Evolutionary conservation across 2,329 filamentous ascomycete species (phyloP).

Genomic region (Aspergillus costaricaensis): DNA sequence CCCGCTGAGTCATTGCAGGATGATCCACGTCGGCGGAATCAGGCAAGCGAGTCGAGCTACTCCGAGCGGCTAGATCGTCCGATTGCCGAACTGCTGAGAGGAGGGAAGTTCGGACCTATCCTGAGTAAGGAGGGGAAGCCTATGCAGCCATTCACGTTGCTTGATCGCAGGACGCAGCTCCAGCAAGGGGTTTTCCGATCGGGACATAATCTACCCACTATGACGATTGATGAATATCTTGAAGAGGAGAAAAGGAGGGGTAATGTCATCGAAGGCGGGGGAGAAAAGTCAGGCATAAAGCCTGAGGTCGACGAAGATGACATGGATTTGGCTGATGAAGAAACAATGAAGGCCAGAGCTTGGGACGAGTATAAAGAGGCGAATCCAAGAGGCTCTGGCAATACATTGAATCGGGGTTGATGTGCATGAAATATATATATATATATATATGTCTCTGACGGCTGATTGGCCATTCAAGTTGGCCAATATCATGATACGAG

Average conservation of each 20-base stretch:
- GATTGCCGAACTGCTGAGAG: conserved; percentile 52
- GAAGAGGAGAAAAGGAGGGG: conserved; percentile 84
- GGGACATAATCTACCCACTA: conserved; percentile 91
- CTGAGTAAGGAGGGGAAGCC: conserved; percentile 79
- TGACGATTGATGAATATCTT: conserved; percentile 97
- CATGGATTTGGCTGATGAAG: conserved; percentile 79
- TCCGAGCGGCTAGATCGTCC: conserved; percentile 73
- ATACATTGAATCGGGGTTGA: conserved; percentile 52
- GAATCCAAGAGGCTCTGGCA: conserved; percentile 69
- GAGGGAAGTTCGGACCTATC: conserved; percentile 65
- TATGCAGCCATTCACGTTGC: conserved; percentile 84
- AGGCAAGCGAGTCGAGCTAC: conserved; percentile 58
- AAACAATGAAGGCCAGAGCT: conserved; percentile 87
- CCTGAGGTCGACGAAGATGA: conserved; percentile 87
- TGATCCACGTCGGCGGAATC: conserved; percentile 48
- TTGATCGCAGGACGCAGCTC: conserved; percentile 74
- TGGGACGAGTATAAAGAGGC: conserved; percentile 96
- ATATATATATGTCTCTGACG: not conserved
- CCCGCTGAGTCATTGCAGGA: conserved; percentile 35
- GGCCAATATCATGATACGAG: not conserved
- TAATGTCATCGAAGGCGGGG: conserved; percentile 84
- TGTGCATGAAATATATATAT: not conserved
- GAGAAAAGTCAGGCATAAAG: conserved; percentile 65
- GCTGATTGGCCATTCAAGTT: not conserved
- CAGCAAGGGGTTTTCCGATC: conserved; percentile 81